A percentile compares a stretch with the other conserved stretches of the same genome.
Evolutionary conservation across 129 eudicot species (phyloP).

Genomic region (Flaveria sonorensis): DNA sequence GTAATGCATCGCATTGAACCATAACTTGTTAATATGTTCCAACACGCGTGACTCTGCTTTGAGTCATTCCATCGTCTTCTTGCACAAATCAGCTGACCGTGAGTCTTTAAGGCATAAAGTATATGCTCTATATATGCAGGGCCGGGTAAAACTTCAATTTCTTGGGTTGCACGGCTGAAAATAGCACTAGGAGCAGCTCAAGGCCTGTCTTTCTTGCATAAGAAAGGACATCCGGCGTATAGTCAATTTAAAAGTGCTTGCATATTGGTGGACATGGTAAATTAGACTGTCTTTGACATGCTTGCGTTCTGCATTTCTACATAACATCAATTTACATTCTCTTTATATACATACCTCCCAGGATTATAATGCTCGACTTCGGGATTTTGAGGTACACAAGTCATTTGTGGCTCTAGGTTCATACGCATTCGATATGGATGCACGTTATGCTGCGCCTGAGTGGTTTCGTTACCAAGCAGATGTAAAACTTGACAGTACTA

Average conservation of each 20-base stretch:
- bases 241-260: conserved; percentile 20
- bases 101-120: background rate
- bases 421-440: background rate
- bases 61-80: too few species aligned
- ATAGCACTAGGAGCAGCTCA: conserved; percentile 32
- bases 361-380: conserved; percentile 31
- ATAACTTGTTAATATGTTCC: background rate
- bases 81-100: background rate
- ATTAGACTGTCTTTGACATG: background rate
- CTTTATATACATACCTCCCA: background rate
- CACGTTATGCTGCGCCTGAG: conserved; percentile 32
- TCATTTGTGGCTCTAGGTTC: background rate
- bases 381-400: conserved; percentile 22
- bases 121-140: conserved; percentile 1
- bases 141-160: conserved; percentile 4
- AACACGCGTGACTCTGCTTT: background rate
- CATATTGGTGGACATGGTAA: conserved; percentile 34
- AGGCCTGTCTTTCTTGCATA: conserved; percentile 32
- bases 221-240: conserved; percentile 9
- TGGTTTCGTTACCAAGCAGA: conserved; percentile 33
- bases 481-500: background rate
- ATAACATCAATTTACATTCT: background rate
- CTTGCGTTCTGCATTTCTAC: background rate
- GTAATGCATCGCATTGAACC: background rate
- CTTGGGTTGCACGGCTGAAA: conserved; percentile 33